Conservation (phyloP, 208 protist species). For the Trypanosoma rangeli region DNA sequence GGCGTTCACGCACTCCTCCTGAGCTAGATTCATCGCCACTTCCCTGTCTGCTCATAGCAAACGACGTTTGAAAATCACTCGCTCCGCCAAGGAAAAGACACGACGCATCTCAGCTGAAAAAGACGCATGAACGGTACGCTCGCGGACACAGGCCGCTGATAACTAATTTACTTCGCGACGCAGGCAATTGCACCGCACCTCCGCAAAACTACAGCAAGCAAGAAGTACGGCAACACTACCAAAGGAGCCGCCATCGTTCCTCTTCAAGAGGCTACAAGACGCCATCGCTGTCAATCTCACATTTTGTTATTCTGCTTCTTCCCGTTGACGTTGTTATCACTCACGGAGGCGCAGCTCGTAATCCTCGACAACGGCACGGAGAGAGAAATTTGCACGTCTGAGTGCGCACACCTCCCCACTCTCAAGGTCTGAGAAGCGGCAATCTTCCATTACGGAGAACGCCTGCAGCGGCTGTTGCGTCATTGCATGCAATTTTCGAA, state of each 20-base stretch:
- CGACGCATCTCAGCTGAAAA: neutral
- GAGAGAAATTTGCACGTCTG: neutral
- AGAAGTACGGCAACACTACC: neutral
- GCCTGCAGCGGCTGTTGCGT: neutral
- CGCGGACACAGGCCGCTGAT: neutral
- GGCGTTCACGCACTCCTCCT: neutral
- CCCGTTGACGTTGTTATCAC: neutral
- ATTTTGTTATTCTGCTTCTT: neutral
- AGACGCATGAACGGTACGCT: neutral
- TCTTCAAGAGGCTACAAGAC: neutral
- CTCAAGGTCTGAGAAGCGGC: too few species aligned
- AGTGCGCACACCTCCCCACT: neutral
- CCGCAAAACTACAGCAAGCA: conserved; percentile 2
- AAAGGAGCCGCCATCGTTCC: neutral
- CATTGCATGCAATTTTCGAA: neutral
- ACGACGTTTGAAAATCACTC: neutral
- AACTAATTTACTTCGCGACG: conserved; percentile 1
- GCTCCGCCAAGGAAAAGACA: neutral
- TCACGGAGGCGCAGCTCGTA: neutral
- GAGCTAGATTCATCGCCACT: conserved; percentile 6
- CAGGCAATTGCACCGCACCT: conserved; percentile 2
- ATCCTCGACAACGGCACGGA: neutral
- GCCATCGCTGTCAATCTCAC: neutral
- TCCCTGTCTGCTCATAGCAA: neutral
- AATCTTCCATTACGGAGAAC: neutral